Evolutionary conservation across 2,329 filamentous ascomycete genomes (phyloP).

Genomic region (Monilinia laxa): DNA sequence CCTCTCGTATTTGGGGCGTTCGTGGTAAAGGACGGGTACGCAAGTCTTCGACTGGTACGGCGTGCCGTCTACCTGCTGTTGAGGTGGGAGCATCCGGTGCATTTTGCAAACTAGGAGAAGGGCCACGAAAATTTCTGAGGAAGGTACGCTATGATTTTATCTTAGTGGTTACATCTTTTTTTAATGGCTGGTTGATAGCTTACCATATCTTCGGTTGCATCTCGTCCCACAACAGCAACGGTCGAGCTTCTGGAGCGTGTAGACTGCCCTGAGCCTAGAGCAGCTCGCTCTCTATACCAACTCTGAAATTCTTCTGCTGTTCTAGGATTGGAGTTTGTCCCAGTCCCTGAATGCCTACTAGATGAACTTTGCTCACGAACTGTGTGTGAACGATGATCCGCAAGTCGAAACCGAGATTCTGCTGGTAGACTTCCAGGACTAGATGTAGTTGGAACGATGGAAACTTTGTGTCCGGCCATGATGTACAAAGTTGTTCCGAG

Average conservation of each 20-base stretch:
- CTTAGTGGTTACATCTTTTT: background rate
- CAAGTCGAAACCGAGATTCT: conserved; percentile 18
- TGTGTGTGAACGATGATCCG: conserved; percentile 15
- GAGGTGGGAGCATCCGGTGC: conserved; percentile 4
- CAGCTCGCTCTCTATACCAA: conserved; percentile 22
- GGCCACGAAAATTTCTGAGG: conserved; percentile 15
- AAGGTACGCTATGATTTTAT: conserved; percentile 11
- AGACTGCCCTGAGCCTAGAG: background rate
- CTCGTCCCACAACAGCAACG: conserved; percentile 19
- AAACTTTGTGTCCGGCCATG: conserved; percentile 23
- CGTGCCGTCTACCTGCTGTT: conserved; percentile 16
- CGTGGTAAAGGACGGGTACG: conserved; percentile 27
- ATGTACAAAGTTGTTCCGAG: conserved; percentile 25
- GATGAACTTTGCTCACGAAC: conserved; percentile 6
- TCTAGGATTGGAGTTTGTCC: conserved; percentile 2
- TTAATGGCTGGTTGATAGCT: background rate
- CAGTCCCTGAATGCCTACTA: background rate
- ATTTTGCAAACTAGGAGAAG: conserved; percentile 13
- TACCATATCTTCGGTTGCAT: conserved; percentile 23
- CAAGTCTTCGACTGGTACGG: conserved; percentile 22
- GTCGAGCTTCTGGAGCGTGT: conserved; percentile 22
- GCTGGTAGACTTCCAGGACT: conserved; percentile 12
- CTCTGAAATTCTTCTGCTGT: conserved; percentile 15
- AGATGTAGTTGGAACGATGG: conserved; percentile 12
- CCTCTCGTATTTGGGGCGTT: conserved; percentile 57